Evolutionary conservation across 208 protist species (phyloP).

Genomic region (Wallacemonas rigidus): DNA sequence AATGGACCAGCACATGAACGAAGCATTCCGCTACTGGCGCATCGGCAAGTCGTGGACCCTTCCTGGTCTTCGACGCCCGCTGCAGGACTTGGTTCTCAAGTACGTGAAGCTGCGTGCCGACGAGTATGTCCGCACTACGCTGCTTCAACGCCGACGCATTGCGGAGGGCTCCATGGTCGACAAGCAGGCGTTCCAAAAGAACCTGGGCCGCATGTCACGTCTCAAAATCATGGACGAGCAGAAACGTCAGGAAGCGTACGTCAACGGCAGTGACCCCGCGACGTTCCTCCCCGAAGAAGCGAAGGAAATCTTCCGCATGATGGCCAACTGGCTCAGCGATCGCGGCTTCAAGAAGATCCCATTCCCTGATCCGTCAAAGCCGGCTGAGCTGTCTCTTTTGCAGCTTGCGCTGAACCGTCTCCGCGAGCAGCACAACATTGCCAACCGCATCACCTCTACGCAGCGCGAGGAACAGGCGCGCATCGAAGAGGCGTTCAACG

Average conservation of each 20-base stretch:
- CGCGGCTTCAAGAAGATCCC: conserved; percentile 99
- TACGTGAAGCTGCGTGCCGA: conserved; percentile 99
- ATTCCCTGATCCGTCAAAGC: conserved; percentile 99
- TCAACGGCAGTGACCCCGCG: conserved; percentile 97
- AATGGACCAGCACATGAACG: conserved; percentile 99
- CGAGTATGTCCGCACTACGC: conserved; percentile 99
- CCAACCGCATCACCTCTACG: conserved; percentile 97
- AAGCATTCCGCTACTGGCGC: conserved; percentile 99
- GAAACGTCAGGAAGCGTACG: conserved; percentile 98
- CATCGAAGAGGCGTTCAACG: conserved; percentile 99
- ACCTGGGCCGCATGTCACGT: conserved; percentile 99
- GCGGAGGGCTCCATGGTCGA: conserved; percentile 98
- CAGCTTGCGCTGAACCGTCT: conserved; percentile 99
- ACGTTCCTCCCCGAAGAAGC: conserved; percentile 96
- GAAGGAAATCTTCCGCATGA: conserved; percentile 99
- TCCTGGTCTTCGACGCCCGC: conserved; percentile 96
- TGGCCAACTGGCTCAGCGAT: conserved; percentile 99
- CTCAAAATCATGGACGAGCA: conserved; percentile 99
- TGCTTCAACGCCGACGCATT: conserved; percentile 99
- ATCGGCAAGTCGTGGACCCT: conserved; percentile 99
- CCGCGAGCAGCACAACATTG: conserved; percentile 99
- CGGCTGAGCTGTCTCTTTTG: conserved; percentile 99
- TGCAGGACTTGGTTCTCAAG: conserved; percentile 99
- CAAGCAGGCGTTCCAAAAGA: conserved; percentile 99
- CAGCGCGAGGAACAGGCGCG: conserved; percentile 99